phyloP scores from a whole-genome alignment of 352 stramenopile species.

The Phytopythium boreale region DNA sequence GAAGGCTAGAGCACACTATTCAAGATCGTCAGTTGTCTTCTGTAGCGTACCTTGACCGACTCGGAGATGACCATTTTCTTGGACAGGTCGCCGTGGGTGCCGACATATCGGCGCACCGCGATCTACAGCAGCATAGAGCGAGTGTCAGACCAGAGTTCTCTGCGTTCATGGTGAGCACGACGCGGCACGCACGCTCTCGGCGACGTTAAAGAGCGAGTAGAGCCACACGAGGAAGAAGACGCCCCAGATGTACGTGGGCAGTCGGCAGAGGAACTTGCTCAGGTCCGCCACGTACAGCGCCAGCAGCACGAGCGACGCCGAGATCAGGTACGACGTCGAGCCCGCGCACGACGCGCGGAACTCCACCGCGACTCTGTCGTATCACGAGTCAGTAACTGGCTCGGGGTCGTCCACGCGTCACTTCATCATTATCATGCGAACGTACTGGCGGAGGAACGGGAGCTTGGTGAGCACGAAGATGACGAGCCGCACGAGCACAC shows the following conservation, averaged over 20 bases:
- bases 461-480: conserved; percentile 88
- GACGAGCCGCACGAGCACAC: conserved; percentile 77
- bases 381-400: not conserved
- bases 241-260: conserved; percentile 87
- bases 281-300: conserved; percentile 58
- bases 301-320: conserved; percentile 64
- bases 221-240: conserved; percentile 88
- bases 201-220: conserved; percentile 88
- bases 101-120: conserved; percentile 74
- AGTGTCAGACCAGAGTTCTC: not conserved
- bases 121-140: conserved; percentile 29
- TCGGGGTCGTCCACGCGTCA: not conserved
- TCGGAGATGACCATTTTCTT: conserved; percentile 89
- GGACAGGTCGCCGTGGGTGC: conserved; percentile 74
- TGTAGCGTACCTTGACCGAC: conserved; percentile 66
- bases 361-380: conserved; percentile 68
- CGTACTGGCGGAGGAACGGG: conserved; percentile 80
- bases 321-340: conserved; percentile 85
- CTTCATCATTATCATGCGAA: not conserved
- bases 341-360: conserved; percentile 73
- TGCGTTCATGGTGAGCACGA: not conserved
- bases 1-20: not conserved
- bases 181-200: conserved; percentile 61
- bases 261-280: conserved; percentile 60
- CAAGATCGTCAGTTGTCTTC: not conserved